Percentiles rank a stretch among this genome's conserved stretches.
These are phyloP conservation scores for Globisporangium megalacanthum DNA, from an alignment of 352 stramenopile species.

Conservation along the genomic window DNA sequence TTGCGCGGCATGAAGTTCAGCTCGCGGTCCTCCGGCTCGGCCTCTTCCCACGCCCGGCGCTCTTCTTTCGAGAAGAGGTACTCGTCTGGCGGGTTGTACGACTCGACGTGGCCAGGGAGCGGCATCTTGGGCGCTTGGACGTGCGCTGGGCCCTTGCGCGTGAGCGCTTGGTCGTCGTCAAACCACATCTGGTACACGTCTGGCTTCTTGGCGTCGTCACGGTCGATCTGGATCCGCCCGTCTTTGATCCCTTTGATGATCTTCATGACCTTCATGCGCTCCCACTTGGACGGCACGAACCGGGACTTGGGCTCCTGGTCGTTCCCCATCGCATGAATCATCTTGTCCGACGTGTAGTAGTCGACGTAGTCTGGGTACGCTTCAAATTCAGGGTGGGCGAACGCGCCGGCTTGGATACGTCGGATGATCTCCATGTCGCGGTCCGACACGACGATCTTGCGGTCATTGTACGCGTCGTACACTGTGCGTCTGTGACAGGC, in stretches of 20 bases:
- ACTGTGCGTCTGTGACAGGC: constrained; percentile 82
- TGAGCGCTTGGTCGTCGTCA: constrained; percentile 84
- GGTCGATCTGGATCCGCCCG: constrained; percentile 91
- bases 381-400: constrained; percentile 91
- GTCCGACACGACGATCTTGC: constrained; percentile 94
- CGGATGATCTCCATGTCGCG: constrained; percentile 98
- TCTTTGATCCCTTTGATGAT: constrained; percentile 97
- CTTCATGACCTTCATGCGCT: constrained; percentile 96
- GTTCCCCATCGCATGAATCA: constrained; percentile 86
- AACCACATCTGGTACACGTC: constrained; percentile 92
- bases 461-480: constrained; percentile 99
- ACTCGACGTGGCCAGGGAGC: constrained; percentile 97
- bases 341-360: constrained; percentile 85
- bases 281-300: constrained; percentile 97
- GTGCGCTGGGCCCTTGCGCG: constrained; percentile 92
- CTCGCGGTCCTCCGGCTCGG: constrained; percentile 94
- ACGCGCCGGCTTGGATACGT: constrained; percentile 92
- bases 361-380: constrained; percentile 89
- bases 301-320: constrained; percentile 88
- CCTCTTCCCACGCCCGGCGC: constrained; percentile 91
- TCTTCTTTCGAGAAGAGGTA: constrained; percentile 98
- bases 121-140: constrained; percentile 97
- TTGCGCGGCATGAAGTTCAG: constrained; percentile 97
- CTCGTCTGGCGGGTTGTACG: constrained; percentile 99
- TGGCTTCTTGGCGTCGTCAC: constrained; percentile 90